Percentiles rank a stretch among this genome's conserved stretches.
These are phyloP conservation scores for Rosa persica DNA, from an alignment of 306 rosid genomes.

Conservation along the genomic window DNA sequence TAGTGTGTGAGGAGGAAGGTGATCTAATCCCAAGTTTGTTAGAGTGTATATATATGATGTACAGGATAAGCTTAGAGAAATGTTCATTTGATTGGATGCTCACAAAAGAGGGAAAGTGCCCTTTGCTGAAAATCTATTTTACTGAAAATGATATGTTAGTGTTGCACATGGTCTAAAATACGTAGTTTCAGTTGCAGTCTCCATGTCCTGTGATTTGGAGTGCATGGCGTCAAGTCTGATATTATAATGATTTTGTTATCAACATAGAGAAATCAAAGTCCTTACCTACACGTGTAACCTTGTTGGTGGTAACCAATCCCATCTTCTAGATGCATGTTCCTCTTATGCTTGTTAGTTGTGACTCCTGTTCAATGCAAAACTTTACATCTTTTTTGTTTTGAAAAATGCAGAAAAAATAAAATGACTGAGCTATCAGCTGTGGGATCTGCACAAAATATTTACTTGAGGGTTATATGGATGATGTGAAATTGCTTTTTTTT, in stretches of 20 bases:
- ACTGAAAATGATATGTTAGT: neutral
- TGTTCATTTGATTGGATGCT: neutral
- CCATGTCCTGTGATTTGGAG: neutral
- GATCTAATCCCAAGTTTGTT: slow-evolving; percentile 3
- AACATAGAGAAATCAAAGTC: neutral
- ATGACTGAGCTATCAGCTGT: neutral
- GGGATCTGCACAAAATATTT: neutral
- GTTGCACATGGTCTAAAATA: neutral
- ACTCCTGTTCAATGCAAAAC: neutral
- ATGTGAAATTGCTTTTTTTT: neutral
- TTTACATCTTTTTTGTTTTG: neutral
- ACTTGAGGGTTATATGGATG: neutral
- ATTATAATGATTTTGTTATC: neutral
- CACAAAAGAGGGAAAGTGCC: neutral
- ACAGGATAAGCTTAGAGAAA: neutral
- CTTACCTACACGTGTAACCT: neutral
- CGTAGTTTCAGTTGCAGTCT: neutral
- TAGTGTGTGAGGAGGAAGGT: neutral
- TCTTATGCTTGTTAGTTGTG: neutral
- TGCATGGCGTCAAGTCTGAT: neutral
- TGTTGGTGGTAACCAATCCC: neutral
- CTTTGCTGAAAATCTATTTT: neutral
- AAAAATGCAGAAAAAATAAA: neutral
- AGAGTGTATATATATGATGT: neutral
- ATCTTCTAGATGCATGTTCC: neutral